Evolutionary conservation across 768 basidiomycete species (phyloP).

Genomic region (Boletellus ananas): DNA sequence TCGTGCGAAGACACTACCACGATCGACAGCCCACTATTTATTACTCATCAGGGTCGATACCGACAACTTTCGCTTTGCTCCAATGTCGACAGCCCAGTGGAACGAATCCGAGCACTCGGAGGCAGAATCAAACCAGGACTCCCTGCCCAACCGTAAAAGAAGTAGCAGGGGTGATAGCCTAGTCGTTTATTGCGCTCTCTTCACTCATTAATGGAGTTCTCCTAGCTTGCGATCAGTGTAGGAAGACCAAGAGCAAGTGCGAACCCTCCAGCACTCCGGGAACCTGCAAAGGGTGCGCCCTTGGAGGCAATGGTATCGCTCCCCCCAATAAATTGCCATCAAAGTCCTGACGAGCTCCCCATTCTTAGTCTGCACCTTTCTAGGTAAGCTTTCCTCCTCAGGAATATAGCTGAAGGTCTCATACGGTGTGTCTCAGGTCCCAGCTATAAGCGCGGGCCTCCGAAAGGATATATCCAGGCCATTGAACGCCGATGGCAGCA

Average conservation of each 20-base stretch:
- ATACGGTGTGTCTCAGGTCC: constrained; percentile 45
- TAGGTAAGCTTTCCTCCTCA: constrained; percentile 39
- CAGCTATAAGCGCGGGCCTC: constrained; percentile 79
- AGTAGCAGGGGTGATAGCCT: constrained; percentile 54
- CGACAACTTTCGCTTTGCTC: neutral
- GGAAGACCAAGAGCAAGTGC: constrained; percentile 87
- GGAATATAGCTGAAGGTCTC: neutral
- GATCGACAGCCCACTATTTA: neutral
- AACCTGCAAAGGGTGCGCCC: constrained; percentile 60
- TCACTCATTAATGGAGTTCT: constrained; percentile 8
- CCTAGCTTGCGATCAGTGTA: constrained; percentile 81
- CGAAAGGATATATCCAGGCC: constrained; percentile 90
- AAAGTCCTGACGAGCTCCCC: constrained; percentile 15
- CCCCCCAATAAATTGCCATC: neutral
- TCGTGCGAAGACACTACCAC: constrained; percentile 18
- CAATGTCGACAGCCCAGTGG: constrained; percentile 39
- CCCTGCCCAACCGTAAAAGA: constrained; percentile 48
- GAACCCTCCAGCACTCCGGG: constrained; percentile 51
- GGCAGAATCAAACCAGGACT: constrained; percentile 45
- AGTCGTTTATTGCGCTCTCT: constrained; percentile 2
- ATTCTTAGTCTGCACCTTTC: constrained; percentile 58
- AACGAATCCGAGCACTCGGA: constrained; percentile 60
- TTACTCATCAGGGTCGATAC: constrained; percentile 4
- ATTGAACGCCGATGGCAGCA: constrained; percentile 92
- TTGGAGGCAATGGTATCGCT: constrained; percentile 50